phyloP scores from a whole-genome alignment of 1,284 basidiomycete species.

The Pseudozyma sp. region DNA sequence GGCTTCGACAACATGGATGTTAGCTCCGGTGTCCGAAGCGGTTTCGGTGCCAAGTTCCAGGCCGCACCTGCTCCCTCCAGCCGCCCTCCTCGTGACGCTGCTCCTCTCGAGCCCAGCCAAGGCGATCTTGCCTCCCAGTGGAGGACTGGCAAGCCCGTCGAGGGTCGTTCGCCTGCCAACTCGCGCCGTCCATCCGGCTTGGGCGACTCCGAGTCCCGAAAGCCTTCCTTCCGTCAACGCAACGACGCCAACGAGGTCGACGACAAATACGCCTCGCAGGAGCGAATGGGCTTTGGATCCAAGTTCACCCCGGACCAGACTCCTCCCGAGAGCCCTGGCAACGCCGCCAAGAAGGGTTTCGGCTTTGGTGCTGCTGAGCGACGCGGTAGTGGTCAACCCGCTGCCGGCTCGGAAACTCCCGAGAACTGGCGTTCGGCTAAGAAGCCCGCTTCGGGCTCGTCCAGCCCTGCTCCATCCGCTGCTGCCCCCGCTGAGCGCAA shows the following conservation, averaged over 20 bases:
- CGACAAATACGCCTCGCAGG: slow-evolving; percentile 56
- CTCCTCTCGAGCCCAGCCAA: slow-evolving; percentile 55
- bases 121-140: slow-evolving; percentile 64
- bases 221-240: slow-evolving; percentile 35
- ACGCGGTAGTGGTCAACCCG: slow-evolving; percentile 23
- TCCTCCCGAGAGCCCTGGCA: slow-evolving; percentile 54
- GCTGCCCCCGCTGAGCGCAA: slow-evolving; percentile 61
- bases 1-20: slow-evolving; percentile 68
- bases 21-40: slow-evolving; percentile 57
- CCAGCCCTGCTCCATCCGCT: slow-evolving; percentile 38
- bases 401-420: slow-evolving; percentile 25
- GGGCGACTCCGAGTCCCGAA: slow-evolving; percentile 33
- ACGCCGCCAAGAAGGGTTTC: slow-evolving; percentile 52
- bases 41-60: slow-evolving; percentile 64
- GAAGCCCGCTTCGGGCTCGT: slow-evolving; percentile 42
- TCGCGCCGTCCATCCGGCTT: slow-evolving; percentile 42
- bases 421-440: slow-evolving; percentile 54
- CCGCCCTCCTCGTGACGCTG: slow-evolving; percentile 50
- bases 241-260: slow-evolving; percentile 61
- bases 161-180: slow-evolving; percentile 40
- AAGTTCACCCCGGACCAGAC: slow-evolving; percentile 59
- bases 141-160: slow-evolving; percentile 66
- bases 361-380: slow-evolving; percentile 54
- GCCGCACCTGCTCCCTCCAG: slow-evolving; percentile 33
- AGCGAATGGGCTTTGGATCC: slow-evolving; percentile 65